Base-by-base conservation (phyloP, 805 yeast species). In the Metschnikowia aberdeeniae region DNA sequence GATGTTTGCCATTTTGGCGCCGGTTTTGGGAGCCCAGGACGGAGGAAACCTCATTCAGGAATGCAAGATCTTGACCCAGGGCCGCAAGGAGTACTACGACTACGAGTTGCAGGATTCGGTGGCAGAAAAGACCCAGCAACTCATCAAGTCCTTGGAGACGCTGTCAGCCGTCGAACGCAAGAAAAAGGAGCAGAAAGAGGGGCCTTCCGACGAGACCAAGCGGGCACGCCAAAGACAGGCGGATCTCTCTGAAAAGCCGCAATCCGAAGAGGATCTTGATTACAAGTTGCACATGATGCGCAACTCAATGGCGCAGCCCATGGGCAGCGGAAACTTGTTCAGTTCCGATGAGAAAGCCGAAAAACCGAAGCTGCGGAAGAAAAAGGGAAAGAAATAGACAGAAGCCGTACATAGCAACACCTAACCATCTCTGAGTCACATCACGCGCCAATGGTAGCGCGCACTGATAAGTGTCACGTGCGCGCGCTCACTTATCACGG, bases 1-100 rank as follows among this genome's bases (percentile, higher is more conserved):
- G 27, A 56, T 89, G 36, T 84, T 76, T 67, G 86, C 88, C 0
- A 58, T 86, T 38, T 77, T 73, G 73, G 77, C 85, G 6, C 96
- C 97, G 0, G 81, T 85, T 12, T 70, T 88, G 22, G 77, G 76
- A 31, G 77, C 75, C 14, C 62, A 73, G 34, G 72, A 72, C 19
- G 89, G 92, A 19, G 93, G 88, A 3, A 73, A 80, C 43, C 79
- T 85, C 58, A 70, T 89, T 44, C 82, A 84, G 39, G 93, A 90
- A 57, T 87, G 97, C 63, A 65, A 71, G 12, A 60, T 78, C n/a
- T 59, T 76, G 37, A 57, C 80, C 47, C 61, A 62, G 44, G 51
- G 80, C 78, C 75, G 95, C 53, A 62, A 67, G 34, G 97, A 90
- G 62, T 76, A 82, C 45, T 66, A 72, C 14, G 86, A 86, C 57